Percentiles rank a stretch among this genome's conserved stretches.
Evolutionary conservation across 768 basidiomycete genomes (phyloP).

Genomic region (Collybia nuda): DNA sequence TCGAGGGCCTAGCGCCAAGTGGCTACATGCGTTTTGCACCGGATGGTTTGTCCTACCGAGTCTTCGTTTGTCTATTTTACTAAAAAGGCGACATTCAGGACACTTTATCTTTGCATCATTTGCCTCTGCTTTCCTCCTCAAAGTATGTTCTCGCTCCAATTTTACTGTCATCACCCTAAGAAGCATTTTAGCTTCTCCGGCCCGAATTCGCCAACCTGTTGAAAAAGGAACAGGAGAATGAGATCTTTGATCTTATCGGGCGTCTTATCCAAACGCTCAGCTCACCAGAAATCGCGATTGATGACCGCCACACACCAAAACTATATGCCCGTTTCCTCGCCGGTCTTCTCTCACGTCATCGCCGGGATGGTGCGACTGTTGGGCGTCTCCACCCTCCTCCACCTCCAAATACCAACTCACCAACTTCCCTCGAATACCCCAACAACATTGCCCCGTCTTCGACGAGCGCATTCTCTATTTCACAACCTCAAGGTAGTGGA

Average conservation of each 20-base stretch:
- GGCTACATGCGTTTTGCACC: constrained; percentile 80
- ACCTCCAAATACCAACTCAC: constrained; percentile 34
- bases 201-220: constrained; percentile 71
- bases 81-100: constrained; percentile 31
- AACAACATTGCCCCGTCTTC: constrained; percentile 15
- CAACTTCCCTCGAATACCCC: constrained; percentile 13
- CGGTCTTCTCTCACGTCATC: constrained; percentile 65
- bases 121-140: constrained; percentile 81
- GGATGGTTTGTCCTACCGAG: constrained; percentile 49
- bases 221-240: constrained; percentile 59
- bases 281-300: constrained; percentile 74
- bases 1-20: constrained; percentile 63
- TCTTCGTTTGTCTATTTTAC: not conserved
- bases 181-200: constrained; percentile 53
- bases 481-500: constrained; percentile 15
- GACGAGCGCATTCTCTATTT: constrained; percentile 27
- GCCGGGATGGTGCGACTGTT: constrained; percentile 63
- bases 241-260: constrained; percentile 72
- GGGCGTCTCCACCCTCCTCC: constrained; percentile 54
- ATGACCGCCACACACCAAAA: constrained; percentile 79
- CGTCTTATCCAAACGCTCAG: constrained; percentile 71
- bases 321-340: constrained; percentile 81
- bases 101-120: constrained; percentile 81
- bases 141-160: constrained; percentile 39
- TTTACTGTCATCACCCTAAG: not conserved